Percentiles rank a stretch among this genome's conserved stretches.
Evolutionary conservation across 768 basidiomycete species (phyloP).

Genomic region (Mycena vitilis): DNA sequence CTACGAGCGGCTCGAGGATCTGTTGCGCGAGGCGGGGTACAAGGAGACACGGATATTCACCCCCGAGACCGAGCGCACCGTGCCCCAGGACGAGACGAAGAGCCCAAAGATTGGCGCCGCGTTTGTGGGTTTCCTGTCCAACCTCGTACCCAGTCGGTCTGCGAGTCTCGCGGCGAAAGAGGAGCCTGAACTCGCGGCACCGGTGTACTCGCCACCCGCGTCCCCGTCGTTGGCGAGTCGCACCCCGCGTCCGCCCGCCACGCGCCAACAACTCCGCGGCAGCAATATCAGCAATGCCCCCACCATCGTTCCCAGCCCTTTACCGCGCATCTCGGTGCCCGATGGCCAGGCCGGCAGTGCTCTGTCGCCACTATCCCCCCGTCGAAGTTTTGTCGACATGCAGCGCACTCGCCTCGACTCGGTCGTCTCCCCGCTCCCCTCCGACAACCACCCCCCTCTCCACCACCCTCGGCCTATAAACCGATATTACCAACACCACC

Average conservation of each 20-base stretch:
- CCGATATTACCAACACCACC: constrained; percentile 41
- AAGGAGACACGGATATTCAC: constrained; percentile 93
- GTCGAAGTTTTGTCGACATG: constrained; percentile 28
- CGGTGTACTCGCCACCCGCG: constrained; percentile 34
- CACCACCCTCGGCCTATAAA: constrained; percentile 36
- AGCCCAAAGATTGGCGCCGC: constrained; percentile 59
- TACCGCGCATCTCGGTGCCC: background rate
- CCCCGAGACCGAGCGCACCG: constrained; percentile 75
- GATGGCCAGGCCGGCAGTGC: constrained; percentile 10
- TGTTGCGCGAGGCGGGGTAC: constrained; percentile 89
- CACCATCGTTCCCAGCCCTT: background rate
- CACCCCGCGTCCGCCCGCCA: constrained; percentile 34
- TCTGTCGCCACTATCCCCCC: constrained; percentile 10
- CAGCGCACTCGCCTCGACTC: constrained; percentile 26
- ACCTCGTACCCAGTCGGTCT: constrained; percentile 60
- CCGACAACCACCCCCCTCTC: constrained; percentile 6
- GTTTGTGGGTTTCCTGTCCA: constrained; percentile 75
- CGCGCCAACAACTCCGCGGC: constrained; percentile 18
- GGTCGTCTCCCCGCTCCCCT: constrained; percentile 17
- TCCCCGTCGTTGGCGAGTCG: constrained; percentile 33
- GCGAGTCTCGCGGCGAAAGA: constrained; percentile 38
- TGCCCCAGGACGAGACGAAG: constrained; percentile 46
- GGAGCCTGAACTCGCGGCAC: constrained; percentile 19
- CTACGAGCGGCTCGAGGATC: constrained; percentile 87
- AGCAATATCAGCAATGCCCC: constrained; percentile 13